These are phyloP conservation scores for Backusella psychrophila DNA, from an alignment of 192 early-diverging fungal species.

Conservation along the genomic window DNA sequence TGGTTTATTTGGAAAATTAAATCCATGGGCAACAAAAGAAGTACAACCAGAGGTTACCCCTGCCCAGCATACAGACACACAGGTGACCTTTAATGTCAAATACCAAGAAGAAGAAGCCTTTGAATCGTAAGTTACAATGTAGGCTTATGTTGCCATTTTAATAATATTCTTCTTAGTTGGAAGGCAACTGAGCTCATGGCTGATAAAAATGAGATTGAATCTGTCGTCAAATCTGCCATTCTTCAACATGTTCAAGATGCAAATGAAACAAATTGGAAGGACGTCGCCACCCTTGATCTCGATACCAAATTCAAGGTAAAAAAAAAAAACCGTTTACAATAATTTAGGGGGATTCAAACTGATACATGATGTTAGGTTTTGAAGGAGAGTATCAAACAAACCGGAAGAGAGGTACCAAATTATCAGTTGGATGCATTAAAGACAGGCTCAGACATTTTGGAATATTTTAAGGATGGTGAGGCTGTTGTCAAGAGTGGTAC, in stretches of 20 bases:
- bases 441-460: constrained; percentile 33
- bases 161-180: constrained; percentile 21
- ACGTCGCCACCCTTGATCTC: constrained; percentile 18
- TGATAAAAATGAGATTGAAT: constrained; percentile 24
- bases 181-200: constrained; percentile 17
- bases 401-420: constrained; percentile 37
- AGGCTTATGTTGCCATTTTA: not conserved
- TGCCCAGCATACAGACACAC: constrained; percentile 16
- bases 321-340: not conserved
- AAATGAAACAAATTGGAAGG: constrained; percentile 21
- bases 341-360: not conserved
- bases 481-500: not conserved
- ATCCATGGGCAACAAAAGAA: constrained; percentile 25
- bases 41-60: constrained; percentile 12
- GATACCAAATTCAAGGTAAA: constrained; percentile 40
- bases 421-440: constrained; percentile 36
- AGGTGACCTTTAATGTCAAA: constrained; percentile 24
- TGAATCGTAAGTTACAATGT: not conserved
- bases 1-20: constrained; percentile 23
- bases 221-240: constrained; percentile 18
- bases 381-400: constrained; percentile 34
- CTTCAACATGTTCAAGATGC: constrained; percentile 13
- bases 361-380: constrained; percentile 18
- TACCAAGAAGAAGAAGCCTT: constrained; percentile 17
- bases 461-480: constrained; percentile 25